phyloP scores from a whole-genome alignment of 2,329 filamentous ascomycete species.

The Diaporthe citriasiana region DNA sequence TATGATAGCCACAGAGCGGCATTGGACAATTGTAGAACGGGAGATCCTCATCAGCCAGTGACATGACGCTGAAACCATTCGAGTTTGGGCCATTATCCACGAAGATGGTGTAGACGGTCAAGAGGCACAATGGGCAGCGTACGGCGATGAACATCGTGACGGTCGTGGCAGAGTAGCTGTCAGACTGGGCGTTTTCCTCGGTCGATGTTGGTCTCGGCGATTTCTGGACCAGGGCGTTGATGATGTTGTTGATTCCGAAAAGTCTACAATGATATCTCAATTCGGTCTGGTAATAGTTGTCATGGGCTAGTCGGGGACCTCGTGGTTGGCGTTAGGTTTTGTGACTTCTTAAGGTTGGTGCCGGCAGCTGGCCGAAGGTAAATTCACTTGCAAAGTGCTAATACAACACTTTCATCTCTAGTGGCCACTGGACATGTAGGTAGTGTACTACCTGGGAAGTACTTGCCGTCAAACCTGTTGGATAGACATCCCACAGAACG shows the following conservation, averaged over 20 bases:
- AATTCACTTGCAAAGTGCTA: background rate
- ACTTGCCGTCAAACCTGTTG: too few species aligned
- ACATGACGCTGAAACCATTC: background rate
- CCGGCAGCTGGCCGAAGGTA: too few species aligned
- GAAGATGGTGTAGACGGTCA: background rate
- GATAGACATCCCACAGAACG: too few species aligned
- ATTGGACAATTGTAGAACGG: background rate
- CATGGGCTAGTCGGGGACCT: background rate
- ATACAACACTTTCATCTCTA: background rate
- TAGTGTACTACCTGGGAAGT: too few species aligned
- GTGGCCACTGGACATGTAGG: background rate
- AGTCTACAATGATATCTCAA: background rate
- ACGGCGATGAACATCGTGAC: background rate
- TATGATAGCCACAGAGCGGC: background rate
- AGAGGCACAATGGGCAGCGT: slow-evolving; percentile 3
- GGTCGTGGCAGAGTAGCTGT: too few species aligned
- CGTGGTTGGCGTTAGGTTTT: background rate
- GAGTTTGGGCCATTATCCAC: background rate
- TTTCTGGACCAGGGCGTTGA: background rate
- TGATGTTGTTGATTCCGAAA: background rate
- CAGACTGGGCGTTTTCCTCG: too few species aligned
- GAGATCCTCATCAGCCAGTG: background rate
- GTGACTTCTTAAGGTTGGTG: too few species aligned
- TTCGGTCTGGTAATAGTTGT: background rate
- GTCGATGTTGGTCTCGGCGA: background rate